These are phyloP conservation scores for Xylariaceae sp. DNA, from an alignment of 2,329 filamentous ascomycete species.

Conservation along the genomic window DNA sequence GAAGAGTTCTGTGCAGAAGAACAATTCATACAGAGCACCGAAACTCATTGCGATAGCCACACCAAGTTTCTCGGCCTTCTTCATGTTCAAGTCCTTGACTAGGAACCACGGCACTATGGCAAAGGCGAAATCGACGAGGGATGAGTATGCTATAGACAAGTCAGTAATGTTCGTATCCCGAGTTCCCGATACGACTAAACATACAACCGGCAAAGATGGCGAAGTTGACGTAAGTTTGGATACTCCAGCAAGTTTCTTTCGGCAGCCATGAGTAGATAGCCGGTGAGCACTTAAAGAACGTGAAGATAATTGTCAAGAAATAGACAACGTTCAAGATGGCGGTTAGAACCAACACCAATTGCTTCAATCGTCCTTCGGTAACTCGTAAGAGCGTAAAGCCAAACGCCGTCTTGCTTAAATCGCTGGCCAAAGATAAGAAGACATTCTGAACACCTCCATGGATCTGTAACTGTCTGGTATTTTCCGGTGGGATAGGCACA, in stretches of 20 bases:
- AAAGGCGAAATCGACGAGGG: conserved; percentile 38
- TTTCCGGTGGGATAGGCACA: not conserved
- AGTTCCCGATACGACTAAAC: not conserved
- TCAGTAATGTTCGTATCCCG: not conserved
- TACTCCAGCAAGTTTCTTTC: conserved; percentile 30
- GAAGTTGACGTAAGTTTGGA: conserved; percentile 30
- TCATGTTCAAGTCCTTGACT: conserved; percentile 41
- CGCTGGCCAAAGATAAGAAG: conserved; percentile 30
- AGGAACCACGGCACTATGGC: conserved; percentile 43
- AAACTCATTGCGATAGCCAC: conserved; percentile 42
- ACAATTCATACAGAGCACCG: conserved; percentile 26
- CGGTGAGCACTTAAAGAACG: conserved; percentile 33
- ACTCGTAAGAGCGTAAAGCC: conserved; percentile 32
- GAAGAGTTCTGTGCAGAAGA: not conserved
- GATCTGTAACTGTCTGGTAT: conserved; percentile 21
- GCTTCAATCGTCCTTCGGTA: conserved; percentile 26
- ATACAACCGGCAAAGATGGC: conserved; percentile 34
- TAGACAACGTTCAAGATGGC: conserved; percentile 31
- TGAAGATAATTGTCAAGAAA: conserved; percentile 34
- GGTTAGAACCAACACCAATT: conserved; percentile 25
- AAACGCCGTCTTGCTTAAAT: conserved; percentile 36
- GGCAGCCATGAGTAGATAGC: conserved; percentile 31
- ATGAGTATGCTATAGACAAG: conserved; percentile 32
- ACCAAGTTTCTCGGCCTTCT: conserved; percentile 39
- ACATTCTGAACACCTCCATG: conserved; percentile 35